A percentile compares a stretch with the other conserved stretches of the same genome.
phyloP scores from a whole-genome alignment of 2,329 filamentous ascomycete genomes.

The Ramularia collo-cygni region DNA sequence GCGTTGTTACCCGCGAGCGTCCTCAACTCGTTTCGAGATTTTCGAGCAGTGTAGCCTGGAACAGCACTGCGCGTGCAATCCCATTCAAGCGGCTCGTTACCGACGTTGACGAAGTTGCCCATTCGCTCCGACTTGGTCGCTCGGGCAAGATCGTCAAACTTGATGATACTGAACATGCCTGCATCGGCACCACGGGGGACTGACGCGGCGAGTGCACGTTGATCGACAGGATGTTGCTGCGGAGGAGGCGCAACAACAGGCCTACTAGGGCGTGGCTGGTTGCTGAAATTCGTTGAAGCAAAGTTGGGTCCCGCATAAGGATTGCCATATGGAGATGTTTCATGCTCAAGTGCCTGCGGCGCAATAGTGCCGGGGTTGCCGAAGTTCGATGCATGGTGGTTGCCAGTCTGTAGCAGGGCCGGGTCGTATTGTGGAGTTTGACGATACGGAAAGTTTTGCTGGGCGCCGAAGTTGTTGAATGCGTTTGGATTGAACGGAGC shows the following conservation, averaged over 20 bases:
- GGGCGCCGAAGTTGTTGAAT: slow-evolving; percentile 18
- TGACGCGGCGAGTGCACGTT: slow-evolving; percentile 20
- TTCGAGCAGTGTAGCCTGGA: slow-evolving; percentile 37
- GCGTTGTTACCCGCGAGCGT: slow-evolving; percentile 37
- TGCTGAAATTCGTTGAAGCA: slow-evolving; percentile 7
- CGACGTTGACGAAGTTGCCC: slow-evolving; percentile 39
- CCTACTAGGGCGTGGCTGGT: slow-evolving; percentile 6
- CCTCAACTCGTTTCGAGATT: slow-evolving; percentile 42
- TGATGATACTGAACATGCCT: slow-evolving; percentile 38
- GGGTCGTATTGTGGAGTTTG: slow-evolving; percentile 20
- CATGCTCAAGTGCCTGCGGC: slow-evolving; percentile 27
- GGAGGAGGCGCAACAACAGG: background rate
- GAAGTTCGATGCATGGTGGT: slow-evolving; percentile 16
- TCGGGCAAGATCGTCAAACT: slow-evolving; percentile 35
- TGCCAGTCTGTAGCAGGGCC: slow-evolving; percentile 9
- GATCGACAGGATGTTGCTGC: slow-evolving; percentile 17
- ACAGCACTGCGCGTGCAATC: slow-evolving; percentile 40
- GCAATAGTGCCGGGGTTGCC: slow-evolving; percentile 22
- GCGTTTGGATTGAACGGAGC: slow-evolving; percentile 19
- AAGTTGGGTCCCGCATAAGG: slow-evolving; percentile 11
- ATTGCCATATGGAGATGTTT: slow-evolving; percentile 6
- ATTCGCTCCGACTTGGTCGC: slow-evolving; percentile 40
- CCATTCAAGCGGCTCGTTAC: slow-evolving; percentile 36
- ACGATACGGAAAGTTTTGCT: slow-evolving; percentile 15
- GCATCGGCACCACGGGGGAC: slow-evolving; percentile 24